Evolutionary conservation across 495 filamentous ascomycete genomes (phyloP).

Genomic region (Talaromyces trachyspermus): DNA sequence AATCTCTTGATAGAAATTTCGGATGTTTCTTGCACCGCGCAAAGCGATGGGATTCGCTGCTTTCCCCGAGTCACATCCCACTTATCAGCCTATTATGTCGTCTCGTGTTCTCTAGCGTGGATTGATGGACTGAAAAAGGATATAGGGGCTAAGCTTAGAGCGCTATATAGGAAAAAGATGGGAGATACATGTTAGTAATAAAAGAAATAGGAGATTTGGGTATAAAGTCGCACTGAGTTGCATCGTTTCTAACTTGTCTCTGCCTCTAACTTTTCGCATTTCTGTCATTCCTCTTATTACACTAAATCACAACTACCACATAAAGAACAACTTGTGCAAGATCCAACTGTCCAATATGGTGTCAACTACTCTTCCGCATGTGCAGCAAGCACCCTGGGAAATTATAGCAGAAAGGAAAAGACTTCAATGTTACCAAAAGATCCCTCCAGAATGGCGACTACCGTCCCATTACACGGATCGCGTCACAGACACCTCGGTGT

Average conservation of each 20-base stretch:
- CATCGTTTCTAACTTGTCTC: neutral
- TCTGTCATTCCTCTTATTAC: neutral
- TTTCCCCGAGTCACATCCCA: neutral
- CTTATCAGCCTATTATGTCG: neutral
- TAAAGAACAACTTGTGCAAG: neutral
- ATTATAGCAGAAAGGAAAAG: neutral
- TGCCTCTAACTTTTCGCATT: neutral
- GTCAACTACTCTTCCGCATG: neutral
- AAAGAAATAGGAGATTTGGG: neutral
- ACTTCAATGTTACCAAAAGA: conserved; percentile 17
- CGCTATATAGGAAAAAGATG: neutral
- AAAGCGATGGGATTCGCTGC: neutral
- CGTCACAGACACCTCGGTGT: neutral
- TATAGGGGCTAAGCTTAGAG: neutral
- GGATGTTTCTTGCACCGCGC: neutral
- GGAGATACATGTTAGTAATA: neutral
- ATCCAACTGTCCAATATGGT: neutral
- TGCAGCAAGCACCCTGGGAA: neutral
- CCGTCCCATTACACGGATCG: neutral
- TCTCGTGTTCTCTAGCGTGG: neutral
- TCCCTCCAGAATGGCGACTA: conserved; percentile 23
- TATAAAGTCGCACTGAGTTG: neutral
- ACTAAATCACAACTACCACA: neutral
- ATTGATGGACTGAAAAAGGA: neutral
- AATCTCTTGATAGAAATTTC: neutral